Percentiles rank a stretch among this genome's conserved stretches.
These are phyloP conservation scores for Vicia villosa DNA, from an alignment of 306 rosid genomes.

Conservation along the genomic window DNA sequence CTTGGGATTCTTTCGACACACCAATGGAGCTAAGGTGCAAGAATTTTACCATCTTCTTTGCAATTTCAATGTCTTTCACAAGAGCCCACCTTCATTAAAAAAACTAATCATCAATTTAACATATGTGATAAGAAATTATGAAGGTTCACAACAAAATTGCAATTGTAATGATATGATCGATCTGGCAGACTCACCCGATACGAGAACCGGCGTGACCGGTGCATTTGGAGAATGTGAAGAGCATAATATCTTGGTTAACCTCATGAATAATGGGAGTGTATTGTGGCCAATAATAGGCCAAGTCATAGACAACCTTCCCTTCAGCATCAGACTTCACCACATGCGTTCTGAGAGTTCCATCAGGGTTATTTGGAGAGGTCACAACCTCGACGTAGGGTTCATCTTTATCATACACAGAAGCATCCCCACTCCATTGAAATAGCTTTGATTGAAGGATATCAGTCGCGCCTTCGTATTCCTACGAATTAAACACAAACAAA, in stretches of 20 bases:
- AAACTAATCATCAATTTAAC: not conserved
- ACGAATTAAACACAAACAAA: constrained; percentile 12
- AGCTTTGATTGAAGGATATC: constrained; percentile 47
- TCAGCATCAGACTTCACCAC: constrained; percentile 41
- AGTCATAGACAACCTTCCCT: constrained; percentile 61
- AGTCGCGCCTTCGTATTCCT: constrained; percentile 65
- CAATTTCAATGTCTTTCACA: constrained; percentile 72
- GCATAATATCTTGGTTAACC: constrained; percentile 64
- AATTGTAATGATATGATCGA: not conserved
- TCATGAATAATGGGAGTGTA: constrained; percentile 67
- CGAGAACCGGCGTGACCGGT: constrained; percentile 95
- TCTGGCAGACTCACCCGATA: constrained; percentile 55
- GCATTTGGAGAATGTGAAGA: constrained; percentile 86
- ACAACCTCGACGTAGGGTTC: constrained; percentile 78
- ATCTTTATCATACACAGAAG: constrained; percentile 46
- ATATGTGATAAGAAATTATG: not conserved
- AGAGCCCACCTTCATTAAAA: constrained; percentile 66
- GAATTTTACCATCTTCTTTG: constrained; percentile 62
- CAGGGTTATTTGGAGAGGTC: constrained; percentile 79
- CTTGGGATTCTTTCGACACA: constrained; percentile 78
- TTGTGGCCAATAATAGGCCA: constrained; percentile 93
- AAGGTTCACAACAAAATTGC: not conserved
- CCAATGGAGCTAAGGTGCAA: constrained; percentile 69
- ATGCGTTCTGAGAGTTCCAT: constrained; percentile 51
- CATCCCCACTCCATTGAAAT: constrained; percentile 82